phyloP scores from a whole-genome alignment of 169 alveolate genomes.

The Miamiensis avidus region DNA sequence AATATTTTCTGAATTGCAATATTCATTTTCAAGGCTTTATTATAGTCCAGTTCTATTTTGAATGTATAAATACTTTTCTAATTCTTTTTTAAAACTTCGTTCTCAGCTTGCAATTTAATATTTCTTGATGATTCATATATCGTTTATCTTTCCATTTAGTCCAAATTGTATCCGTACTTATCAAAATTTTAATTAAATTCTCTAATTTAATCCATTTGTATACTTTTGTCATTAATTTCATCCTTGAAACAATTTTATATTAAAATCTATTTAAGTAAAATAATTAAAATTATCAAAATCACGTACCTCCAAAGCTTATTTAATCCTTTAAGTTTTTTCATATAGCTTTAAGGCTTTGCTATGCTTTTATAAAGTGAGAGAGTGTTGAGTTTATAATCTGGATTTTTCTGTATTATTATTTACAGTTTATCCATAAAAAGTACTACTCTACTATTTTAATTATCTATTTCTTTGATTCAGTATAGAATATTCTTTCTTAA shows the following conservation, averaged over 20 bases:
- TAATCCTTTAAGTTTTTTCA: background rate
- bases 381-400: background rate
- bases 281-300: too few relatives aligned
- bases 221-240: background rate
- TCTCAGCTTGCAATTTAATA: background rate
- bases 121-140: background rate
- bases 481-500: background rate
- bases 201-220: background rate
- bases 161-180: background rate
- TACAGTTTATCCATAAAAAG: background rate
- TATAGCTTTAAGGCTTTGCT: background rate
- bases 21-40: background rate
- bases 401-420: background rate
- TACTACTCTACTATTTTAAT: too few relatives aligned
- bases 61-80: background rate
- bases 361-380: background rate
- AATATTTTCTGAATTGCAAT: background rate
- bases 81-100: background rate
- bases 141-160: background rate
- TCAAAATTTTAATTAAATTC: too few relatives aligned
- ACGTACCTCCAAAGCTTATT: background rate
- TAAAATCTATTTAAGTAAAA: too few relatives aligned
- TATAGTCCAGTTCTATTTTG: background rate
- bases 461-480: background rate
- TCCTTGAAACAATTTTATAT: background rate